phyloP scores from a whole-genome alignment of 176 grass and related monocot genomes.

The Dendrocalamus sinicus region DNA sequence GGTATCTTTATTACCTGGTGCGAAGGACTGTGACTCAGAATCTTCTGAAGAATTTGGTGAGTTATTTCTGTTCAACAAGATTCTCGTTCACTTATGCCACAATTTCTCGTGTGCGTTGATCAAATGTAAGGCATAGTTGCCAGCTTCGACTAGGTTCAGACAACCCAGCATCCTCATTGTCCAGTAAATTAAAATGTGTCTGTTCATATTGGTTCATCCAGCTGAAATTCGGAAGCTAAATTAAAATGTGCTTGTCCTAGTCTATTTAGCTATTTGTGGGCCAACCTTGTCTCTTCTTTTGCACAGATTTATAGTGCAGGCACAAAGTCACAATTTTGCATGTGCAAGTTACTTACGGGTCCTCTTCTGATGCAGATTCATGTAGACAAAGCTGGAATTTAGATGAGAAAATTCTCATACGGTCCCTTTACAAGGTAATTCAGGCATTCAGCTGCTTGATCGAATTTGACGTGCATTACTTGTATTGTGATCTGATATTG shows the following conservation, averaged over 20 bases:
- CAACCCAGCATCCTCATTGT: background rate
- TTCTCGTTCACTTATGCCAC: constrained; percentile 1
- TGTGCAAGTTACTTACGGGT: constrained; percentile 7
- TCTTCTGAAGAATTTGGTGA: constrained; percentile 25
- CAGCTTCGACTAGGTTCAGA: constrained; percentile 27
- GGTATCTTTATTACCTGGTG: constrained; percentile 17
- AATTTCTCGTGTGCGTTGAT: background rate
- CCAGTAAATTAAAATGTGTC: constrained; percentile 3
- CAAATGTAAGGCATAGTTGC: background rate
- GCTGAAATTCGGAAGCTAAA: background rate
- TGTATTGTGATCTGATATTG: constrained; percentile 37
- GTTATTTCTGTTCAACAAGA: background rate
- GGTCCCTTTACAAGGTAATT: constrained; percentile 82
- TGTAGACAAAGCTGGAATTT: constrained; percentile 49
- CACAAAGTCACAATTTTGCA: background rate
- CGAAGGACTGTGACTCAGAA: constrained; percentile 21
- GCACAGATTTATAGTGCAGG: background rate
- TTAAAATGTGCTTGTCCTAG: background rate
- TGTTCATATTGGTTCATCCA: background rate
- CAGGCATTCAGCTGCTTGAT: constrained; percentile 25
- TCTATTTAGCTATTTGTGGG: constrained; percentile 18
- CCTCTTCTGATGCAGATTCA: constrained; percentile 27
- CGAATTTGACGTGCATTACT: background rate
- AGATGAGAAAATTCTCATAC: constrained; percentile 68
- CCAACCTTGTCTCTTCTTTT: constrained; percentile 9